These are phyloP conservation scores for Penicillium decumbens DNA, from an alignment of 2,329 filamentous ascomycete genomes.

Conservation along the genomic window DNA sequence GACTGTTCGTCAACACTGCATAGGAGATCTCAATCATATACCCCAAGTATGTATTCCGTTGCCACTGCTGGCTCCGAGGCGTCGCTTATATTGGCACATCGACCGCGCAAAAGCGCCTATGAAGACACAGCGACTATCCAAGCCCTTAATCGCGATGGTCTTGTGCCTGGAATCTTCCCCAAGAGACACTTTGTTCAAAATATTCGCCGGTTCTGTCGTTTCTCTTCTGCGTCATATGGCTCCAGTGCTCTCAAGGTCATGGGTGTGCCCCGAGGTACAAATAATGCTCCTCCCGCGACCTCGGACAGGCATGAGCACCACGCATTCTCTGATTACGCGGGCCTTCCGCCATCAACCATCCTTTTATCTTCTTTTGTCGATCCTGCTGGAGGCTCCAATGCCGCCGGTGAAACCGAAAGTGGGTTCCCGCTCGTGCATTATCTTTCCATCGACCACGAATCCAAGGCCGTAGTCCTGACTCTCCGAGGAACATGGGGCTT, in stretches of 20 bases:
- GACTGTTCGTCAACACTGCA: slow-evolving; percentile 32
- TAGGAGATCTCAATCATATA: slow-evolving; percentile 36
- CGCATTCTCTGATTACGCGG: slow-evolving; percentile 44
- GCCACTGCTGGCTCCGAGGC: slow-evolving; percentile 43
- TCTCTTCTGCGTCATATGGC: slow-evolving; percentile 47
- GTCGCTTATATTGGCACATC: slow-evolving; percentile 42
- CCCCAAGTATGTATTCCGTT: slow-evolving; percentile 46
- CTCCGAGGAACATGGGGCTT: slow-evolving; percentile 69
- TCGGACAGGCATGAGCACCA: slow-evolving; percentile 42
- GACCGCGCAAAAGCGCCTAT: slow-evolving; percentile 43
- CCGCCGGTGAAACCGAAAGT: slow-evolving; percentile 59
- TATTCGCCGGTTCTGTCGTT: slow-evolving; percentile 45
- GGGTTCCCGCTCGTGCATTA: slow-evolving; percentile 70
- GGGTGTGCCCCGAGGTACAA: slow-evolving; percentile 37
- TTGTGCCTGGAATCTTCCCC: slow-evolving; percentile 45
- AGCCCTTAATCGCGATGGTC: slow-evolving; percentile 41
- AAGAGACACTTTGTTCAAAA: slow-evolving; percentile 45
- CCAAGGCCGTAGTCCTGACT: slow-evolving; percentile 67
- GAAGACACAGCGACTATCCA: slow-evolving; percentile 44
- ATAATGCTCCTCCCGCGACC: slow-evolving; percentile 28
- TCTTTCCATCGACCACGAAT: slow-evolving; percentile 65
- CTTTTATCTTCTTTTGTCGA: slow-evolving; percentile 68
- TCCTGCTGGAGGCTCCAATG: slow-evolving; percentile 62
- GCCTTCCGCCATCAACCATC: slow-evolving; percentile 45
- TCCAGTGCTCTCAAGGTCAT: slow-evolving; percentile 46